Conservation (phyloP, 495 filamentous ascomycete genomes). For the Neurospora terricola region DNA sequence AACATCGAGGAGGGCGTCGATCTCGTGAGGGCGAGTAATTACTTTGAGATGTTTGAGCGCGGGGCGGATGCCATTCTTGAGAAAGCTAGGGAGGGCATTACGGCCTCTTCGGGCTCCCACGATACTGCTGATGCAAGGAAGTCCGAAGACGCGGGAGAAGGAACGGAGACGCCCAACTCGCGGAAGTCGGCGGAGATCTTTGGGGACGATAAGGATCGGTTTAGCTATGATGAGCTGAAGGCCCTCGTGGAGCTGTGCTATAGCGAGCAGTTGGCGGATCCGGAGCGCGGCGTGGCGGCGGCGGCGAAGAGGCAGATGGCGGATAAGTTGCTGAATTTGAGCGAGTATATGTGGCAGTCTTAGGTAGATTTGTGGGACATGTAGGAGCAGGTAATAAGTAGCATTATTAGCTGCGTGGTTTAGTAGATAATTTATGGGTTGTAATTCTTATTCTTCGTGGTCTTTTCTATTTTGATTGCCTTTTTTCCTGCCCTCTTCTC, state of each 20-base stretch:
- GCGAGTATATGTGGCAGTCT: slow-evolving; percentile 68
- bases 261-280: slow-evolving; percentile 62
- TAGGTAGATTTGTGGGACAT: slow-evolving; percentile 10
- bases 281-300: slow-evolving; percentile 62
- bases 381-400: too few relatives aligned
- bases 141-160: neutral
- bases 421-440: neutral
- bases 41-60: slow-evolving; percentile 68
- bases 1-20: slow-evolving; percentile 70
- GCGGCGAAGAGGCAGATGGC: slow-evolving; percentile 63
- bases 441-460: neutral
- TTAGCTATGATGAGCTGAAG: slow-evolving; percentile 77
- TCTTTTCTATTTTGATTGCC: too few relatives aligned
- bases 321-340: slow-evolving; percentile 64
- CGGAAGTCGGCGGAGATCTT: slow-evolving; percentile 6
- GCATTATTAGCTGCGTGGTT: neutral
- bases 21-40: slow-evolving; percentile 60
- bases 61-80: slow-evolving; percentile 63
- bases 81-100: slow-evolving; percentile 48
- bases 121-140: neutral
- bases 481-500: too few relatives aligned
- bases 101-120: slow-evolving; percentile 5
- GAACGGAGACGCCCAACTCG: neutral
- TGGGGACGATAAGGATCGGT: slow-evolving; percentile 36
- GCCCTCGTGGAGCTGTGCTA: slow-evolving; percentile 77